Conservation (phyloP, 345 rosid species). For the Firmiana major region DNA sequence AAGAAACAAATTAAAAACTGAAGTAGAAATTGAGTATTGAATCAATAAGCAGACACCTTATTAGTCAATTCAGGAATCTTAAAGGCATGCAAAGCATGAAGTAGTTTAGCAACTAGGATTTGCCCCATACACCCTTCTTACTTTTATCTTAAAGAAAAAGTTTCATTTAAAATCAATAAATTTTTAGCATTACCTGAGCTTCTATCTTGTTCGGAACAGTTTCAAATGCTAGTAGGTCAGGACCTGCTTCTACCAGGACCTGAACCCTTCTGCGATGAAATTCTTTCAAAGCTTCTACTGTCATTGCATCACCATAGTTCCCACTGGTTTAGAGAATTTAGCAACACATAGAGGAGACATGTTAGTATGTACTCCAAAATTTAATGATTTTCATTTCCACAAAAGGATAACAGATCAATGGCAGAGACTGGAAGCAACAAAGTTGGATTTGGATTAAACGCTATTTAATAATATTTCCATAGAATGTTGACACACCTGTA, state of each 20-base stretch:
- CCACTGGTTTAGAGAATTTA: slow-evolving; percentile 43
- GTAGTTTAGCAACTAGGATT: background rate
- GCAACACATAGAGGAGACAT: background rate
- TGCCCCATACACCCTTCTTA: background rate
- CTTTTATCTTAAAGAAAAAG: background rate
- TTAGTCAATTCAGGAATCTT: background rate
- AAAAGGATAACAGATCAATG: background rate
- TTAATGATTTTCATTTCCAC: background rate
- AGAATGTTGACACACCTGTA: slow-evolving; percentile 47
- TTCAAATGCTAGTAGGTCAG: slow-evolving; percentile 81
- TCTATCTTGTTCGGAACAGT: slow-evolving; percentile 78
- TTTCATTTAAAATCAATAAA: background rate
- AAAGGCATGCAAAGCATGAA: background rate
- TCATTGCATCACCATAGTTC: slow-evolving; percentile 54
- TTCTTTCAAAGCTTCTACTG: slow-evolving; percentile 51
- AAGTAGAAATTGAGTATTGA: background rate
- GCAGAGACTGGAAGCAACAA: background rate
- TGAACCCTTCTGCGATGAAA: slow-evolving; percentile 76
- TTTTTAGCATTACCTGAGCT: slow-evolving; percentile 57
- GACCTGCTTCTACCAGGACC: slow-evolving; percentile 59
- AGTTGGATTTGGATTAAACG: background rate
- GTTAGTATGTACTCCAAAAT: slow-evolving; percentile 4
- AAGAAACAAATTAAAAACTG: background rate
- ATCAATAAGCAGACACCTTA: background rate
- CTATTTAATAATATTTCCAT: background rate